Base-by-base conservation (phyloP, 2,329 filamentous ascomycete genomes). In the Parasarocladium wereldwijsianum region DNA sequence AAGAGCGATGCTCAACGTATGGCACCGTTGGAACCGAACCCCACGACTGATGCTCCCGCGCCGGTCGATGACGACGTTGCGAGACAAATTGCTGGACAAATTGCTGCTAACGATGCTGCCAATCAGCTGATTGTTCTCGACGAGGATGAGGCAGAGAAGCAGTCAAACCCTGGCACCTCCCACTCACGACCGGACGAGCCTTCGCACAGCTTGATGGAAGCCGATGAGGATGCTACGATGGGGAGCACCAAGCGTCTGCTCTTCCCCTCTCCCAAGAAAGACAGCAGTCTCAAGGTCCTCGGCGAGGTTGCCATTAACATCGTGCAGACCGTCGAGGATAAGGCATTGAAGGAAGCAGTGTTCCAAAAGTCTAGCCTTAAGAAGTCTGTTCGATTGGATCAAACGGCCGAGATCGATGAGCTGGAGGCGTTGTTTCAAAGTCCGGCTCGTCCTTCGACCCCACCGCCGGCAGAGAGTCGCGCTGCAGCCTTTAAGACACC, bases 251-350 rank as follows among this genome's bases (percentile, higher is more conserved):
- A 78, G 36, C 65, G 83, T 34, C 52, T 86, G 3, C 60, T 90
- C 1, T 90, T 90, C 43, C 78, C 82, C 1, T 85, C 79, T 0
- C 81, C 81, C 3, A 65, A 74, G 24, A 78, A 77, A 39, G 67
- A 72, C 17, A 69, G 66, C 20, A 60, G 70, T 26, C 55, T 64
- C 2, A 82, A 73, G 45, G 64, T 69, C 14, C 58, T 82, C 3
- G 64, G 66, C 28, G 70, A 76, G 41, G 48, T 70, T 23, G 52
- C 60, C 10, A 54, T 64, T 11, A 76, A 75, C 39, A 46, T 62
- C 30, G 55, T 66, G 24, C 58, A 63, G 35, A 55, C 58, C 15
- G 14, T 52, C 11, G 45, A 54, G 3, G 54, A 57, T 15, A 30
- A 24, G 20, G 15, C 28, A 17, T 8, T 30, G 9, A 62, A 57